Conservation (phyloP, 1,139 yeast species). For the Arxiozyma slooffiae region DNA sequence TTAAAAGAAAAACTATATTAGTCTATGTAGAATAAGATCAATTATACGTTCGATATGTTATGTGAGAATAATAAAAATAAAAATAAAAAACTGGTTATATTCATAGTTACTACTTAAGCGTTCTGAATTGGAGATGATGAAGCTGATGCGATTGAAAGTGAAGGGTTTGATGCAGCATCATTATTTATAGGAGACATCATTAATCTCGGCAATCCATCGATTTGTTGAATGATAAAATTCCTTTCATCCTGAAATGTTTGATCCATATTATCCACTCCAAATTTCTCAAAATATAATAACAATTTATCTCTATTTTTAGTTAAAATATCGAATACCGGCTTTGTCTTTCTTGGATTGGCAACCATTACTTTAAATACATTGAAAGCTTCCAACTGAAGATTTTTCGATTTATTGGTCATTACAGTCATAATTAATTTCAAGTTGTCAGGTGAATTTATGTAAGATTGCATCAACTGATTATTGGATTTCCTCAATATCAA, state of each 20-base stretch:
- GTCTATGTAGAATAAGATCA: too few species aligned
- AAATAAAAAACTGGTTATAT: neutral
- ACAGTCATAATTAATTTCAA: slow-evolving; percentile 78
- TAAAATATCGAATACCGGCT: slow-evolving; percentile 67
- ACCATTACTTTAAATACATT: slow-evolving; percentile 88
- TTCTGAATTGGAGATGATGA: slow-evolving; percentile 2
- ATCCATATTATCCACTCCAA: slow-evolving; percentile 55
- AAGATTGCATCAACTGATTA: slow-evolving; percentile 60
- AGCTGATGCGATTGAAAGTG: neutral
- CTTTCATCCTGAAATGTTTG: slow-evolving; percentile 67
- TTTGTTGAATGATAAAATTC: slow-evolving; percentile 67
- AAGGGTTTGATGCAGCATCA: neutral
- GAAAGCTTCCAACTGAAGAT: slow-evolving; percentile 82
- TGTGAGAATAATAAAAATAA: neutral
- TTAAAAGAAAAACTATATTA: neutral
- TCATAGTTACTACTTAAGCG: neutral
- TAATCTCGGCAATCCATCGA: slow-evolving; percentile 52
- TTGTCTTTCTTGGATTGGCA: slow-evolving; percentile 86
- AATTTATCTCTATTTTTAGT: slow-evolving; percentile 74
- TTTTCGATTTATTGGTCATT: slow-evolving; percentile 79
- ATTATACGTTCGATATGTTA: neutral
- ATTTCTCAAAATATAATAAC: slow-evolving; percentile 55
- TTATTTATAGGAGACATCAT: slow-evolving; percentile 28
- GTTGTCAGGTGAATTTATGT: slow-evolving; percentile 73
- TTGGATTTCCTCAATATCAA: slow-evolving; percentile 68